Evolutionary conservation across 2,329 filamentous ascomycete species (phyloP).

Genomic region (Aspergillus costaricaensis): DNA sequence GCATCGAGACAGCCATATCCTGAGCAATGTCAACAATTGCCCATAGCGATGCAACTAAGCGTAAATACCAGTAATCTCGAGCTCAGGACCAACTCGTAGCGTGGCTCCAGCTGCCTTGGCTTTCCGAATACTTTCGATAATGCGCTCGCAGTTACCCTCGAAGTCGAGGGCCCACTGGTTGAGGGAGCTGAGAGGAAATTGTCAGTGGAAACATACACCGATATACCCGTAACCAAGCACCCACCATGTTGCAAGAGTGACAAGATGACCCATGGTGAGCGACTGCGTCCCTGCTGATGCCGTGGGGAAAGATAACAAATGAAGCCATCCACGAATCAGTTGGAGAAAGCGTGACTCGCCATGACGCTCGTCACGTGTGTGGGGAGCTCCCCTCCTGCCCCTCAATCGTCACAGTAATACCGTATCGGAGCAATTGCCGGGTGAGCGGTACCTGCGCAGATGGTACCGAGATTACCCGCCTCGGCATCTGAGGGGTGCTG

Average conservation of each 20-base stretch:
- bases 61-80: conserved; percentile 54
- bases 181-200: conserved; percentile 32
- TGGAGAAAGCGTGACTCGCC: conserved; percentile 14
- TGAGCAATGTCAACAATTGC: conserved; percentile 7
- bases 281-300: not conserved
- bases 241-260: conserved; percentile 49
- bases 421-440: not conserved
- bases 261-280: conserved; percentile 41
- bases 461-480: conserved; percentile 12
- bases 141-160: conserved; percentile 63
- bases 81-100: conserved; percentile 61
- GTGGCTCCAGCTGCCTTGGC: conserved; percentile 65
- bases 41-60: not conserved
- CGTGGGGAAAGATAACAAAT: not conserved
- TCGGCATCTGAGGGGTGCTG: conserved; percentile 9
- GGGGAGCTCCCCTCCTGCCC: conserved; percentile 25
- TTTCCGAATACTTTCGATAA: conserved; percentile 61
- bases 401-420: conserved; percentile 16
- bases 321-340: conserved; percentile 8
- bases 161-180: conserved; percentile 62
- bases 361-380: conserved; percentile 31
- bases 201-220: conserved; percentile 12
- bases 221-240: conserved; percentile 2
- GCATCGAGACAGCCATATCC: conserved; percentile 68
- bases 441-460: not conserved